A percentile compares a stretch with the other conserved stretches of the same genome.
phyloP scores from a whole-genome alignment of 2,329 filamentous ascomycete genomes.

The Aspergillus caelatus region DNA sequence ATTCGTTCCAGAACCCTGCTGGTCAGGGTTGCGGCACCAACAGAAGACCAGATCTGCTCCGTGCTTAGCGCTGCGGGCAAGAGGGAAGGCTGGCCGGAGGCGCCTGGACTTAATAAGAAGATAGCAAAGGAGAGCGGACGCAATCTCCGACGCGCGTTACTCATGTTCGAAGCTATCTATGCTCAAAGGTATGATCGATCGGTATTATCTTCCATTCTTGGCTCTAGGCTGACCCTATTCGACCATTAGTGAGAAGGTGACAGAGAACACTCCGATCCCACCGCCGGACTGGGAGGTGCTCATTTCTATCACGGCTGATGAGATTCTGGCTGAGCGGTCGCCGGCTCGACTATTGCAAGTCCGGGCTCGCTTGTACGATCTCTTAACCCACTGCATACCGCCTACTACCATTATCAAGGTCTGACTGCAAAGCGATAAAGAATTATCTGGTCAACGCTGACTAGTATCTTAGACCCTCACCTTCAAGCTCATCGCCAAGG shows the following conservation, averaged over 20 bases:
- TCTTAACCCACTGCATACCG: conserved; percentile 96
- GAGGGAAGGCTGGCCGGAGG: conserved; percentile 81
- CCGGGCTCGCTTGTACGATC: conserved; percentile 91
- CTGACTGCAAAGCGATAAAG: conserved; percentile 7
- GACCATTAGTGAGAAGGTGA: conserved; percentile 75
- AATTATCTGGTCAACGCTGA: conserved; percentile 7
- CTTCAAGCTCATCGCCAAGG: conserved; percentile 84
- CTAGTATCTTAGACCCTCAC: conserved; percentile 67
- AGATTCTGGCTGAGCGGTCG: conserved; percentile 92
- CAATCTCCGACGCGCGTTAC: conserved; percentile 82
- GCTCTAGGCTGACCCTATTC: background rate
- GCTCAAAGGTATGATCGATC: conserved; percentile 85
- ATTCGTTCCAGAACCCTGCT: conserved; percentile 90
- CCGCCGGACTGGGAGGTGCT: conserved; percentile 97
- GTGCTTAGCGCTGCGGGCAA: conserved; percentile 71
- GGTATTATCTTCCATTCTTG: background rate
- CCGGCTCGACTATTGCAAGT: conserved; percentile 85
- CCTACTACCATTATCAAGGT: conserved; percentile 88
- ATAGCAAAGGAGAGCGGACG: conserved; percentile 90
- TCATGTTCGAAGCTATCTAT: conserved; percentile 98
- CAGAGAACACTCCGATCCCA: conserved; percentile 83
- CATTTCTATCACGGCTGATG: conserved; percentile 83
- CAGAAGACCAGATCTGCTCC: conserved; percentile 77
- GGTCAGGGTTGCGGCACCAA: conserved; percentile 87
- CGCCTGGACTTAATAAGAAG: conserved; percentile 74